A percentile compares a stretch with the other conserved stretches of the same genome.
phyloP scores from a whole-genome alignment of 2,329 filamentous ascomycete species.

The Paracamarosporium sp. region DNA sequence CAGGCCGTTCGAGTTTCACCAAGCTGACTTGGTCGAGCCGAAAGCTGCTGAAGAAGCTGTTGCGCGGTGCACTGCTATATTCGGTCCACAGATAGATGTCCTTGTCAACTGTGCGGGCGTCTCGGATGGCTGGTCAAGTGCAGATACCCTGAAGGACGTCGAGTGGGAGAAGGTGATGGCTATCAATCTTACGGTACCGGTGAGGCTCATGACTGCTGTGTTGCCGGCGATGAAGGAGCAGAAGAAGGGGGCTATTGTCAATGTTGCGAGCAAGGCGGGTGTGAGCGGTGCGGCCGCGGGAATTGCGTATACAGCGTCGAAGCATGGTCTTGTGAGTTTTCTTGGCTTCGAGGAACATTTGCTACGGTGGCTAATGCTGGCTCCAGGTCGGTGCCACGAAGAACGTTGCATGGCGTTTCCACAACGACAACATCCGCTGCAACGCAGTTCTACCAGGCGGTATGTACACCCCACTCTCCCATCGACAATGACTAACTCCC shows the following conservation, averaged over 20 bases:
- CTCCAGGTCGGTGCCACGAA: conserved; percentile 53
- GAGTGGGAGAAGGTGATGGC: conserved; percentile 51
- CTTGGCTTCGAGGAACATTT: not conserved
- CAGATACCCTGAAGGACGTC: conserved; percentile 47
- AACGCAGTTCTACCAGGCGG: conserved; percentile 55
- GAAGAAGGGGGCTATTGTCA: conserved; percentile 51
- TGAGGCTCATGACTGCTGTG: conserved; percentile 54
- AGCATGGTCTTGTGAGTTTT: conserved; percentile 51
- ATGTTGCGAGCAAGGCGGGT: conserved; percentile 40
- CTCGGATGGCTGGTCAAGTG: conserved; percentile 51
- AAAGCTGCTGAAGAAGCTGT: conserved; percentile 30
- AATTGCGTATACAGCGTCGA: conserved; percentile 55
- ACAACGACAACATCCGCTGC: conserved; percentile 53
- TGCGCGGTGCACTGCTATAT: conserved; percentile 28
- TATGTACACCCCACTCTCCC: conserved; percentile 12
- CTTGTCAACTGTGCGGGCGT: conserved; percentile 56
- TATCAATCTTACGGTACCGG: conserved; percentile 54
- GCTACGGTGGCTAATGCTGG: not conserved
- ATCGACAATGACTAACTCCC: not conserved
- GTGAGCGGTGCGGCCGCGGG: conserved; percentile 50
- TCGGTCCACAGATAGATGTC: conserved; percentile 43
- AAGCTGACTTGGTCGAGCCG: conserved; percentile 26
- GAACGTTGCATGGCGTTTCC: conserved; percentile 56
- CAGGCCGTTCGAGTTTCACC: conserved; percentile 31
- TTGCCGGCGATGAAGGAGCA: conserved; percentile 50